Evolutionary conservation across 768 basidiomycete species (phyloP), one percentile per base, ranked within the genome.

Genomic region (Tylopilus plumbeoviolaceoides): DNA sequence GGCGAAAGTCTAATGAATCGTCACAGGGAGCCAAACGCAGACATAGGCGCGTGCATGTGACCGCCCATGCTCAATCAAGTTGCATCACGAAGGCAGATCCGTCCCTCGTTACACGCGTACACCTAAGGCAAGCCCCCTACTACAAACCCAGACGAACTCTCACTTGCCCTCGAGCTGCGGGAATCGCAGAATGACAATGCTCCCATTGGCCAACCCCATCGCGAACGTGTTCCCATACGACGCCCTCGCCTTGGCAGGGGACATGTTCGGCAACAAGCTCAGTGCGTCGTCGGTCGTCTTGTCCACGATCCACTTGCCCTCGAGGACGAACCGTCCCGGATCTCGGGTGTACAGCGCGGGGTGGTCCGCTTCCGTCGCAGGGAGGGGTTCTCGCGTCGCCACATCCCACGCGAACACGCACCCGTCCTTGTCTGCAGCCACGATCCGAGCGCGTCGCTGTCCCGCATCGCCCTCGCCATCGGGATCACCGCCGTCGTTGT

Each of bases 241-340:
- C 20, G 62, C 58, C 38, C 60, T 50, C 25, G 53, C 61, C 17
- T 33, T 68, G 27, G 62, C 55, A 1, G 59, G 63, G 17, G 67
- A 62, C 67, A 68, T 68, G 14, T 68, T 68, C 1, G 67, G 67
- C 48, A 68, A 47, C 41, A 68, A 38, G 28, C 57, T 48, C 54
- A 68, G 5, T 28, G 21, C 43, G 0, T 50, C 53, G 17, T 51
- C 1, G 8, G 61, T 63, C 48, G 6, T 50, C 44, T 47, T 52
- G 14, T 70, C 59, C 48, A 62, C 56, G 17, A 68, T 53, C 67
- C 67, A 70, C 38, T 31, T 51, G 2, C 62, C 59, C 48, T 61
- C 57, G 30, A 70, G 14, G 2, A 10, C 48, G 17, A 66, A 49
- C 15, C 28, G 40, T 0, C 59, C 63, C 17, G 38, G 18, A 20